Conservation (phyloP, 345 rosid species). For the Carallia pectinifolia region DNA sequence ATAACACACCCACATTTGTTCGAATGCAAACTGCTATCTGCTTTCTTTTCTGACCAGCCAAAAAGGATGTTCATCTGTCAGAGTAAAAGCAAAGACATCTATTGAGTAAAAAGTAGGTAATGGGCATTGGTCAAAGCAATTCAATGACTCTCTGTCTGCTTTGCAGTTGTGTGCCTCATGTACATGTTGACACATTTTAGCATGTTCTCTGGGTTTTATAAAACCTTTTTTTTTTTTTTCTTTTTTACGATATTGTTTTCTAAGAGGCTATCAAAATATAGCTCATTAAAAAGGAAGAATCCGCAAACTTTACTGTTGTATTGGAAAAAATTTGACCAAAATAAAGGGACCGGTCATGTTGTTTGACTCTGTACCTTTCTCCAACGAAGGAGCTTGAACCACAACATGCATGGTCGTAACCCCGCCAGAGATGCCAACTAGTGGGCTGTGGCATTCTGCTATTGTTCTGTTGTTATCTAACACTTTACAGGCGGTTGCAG, state of each 20-base stretch:
- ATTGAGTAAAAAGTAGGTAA: neutral
- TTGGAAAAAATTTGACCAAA: neutral
- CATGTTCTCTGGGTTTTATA: too few relatives aligned
- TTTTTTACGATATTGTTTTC: neutral
- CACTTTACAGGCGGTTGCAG: conserved; percentile 33
- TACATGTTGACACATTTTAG: neutral
- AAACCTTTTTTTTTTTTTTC: too few relatives aligned
- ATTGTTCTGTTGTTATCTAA: conserved; percentile 82
- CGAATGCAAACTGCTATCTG: conserved; percentile 49
- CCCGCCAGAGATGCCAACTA: conserved; percentile 72
- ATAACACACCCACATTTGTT: conserved; percentile 79
- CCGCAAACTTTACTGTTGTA: neutral
- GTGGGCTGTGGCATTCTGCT: conserved; percentile 78
- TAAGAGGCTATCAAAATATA: conserved; percentile 5
- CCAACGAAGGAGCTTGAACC: conserved; percentile 63
- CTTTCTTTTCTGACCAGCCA: conserved; percentile 67
- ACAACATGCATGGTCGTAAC: conserved; percentile 98
- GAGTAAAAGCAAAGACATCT: neutral
- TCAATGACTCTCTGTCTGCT: conserved; percentile 12
- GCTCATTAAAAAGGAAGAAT: conserved; percentile 2
- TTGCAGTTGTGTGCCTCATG: neutral
- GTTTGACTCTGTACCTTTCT: conserved; percentile 51
- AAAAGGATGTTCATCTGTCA: conserved; percentile 11
- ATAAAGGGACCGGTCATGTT: neutral
- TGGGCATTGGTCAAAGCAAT: conserved; percentile 18